Conservation (phyloP, 768 basidiomycete genomes). For the Neoboletus subvelutipes region DNA sequence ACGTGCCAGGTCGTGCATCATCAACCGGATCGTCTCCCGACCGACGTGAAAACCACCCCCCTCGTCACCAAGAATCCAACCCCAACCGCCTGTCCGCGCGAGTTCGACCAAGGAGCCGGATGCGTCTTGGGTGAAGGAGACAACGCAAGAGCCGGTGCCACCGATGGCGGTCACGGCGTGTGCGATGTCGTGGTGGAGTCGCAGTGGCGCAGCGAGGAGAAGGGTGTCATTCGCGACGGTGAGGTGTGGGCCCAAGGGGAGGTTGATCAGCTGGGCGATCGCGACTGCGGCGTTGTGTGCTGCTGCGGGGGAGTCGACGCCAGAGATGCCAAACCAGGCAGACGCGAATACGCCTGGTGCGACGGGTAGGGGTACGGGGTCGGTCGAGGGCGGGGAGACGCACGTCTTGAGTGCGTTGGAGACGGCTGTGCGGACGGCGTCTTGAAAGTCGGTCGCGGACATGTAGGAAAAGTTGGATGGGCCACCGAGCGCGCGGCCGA, state of each 20-base stretch:
- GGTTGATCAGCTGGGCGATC: slow-evolving; percentile 55
- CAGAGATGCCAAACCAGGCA: slow-evolving; percentile 84
- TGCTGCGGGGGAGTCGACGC: slow-evolving; percentile 72
- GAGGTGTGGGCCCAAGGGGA: slow-evolving; percentile 55
- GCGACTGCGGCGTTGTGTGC: slow-evolving; percentile 52
- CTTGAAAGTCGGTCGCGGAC: slow-evolving; percentile 56
- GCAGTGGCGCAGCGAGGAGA: slow-evolving; percentile 79
- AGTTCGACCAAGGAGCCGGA: slow-evolving; percentile 53
- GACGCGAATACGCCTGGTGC: slow-evolving; percentile 49
- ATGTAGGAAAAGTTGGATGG: slow-evolving; percentile 88
- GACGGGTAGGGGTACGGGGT: slow-evolving; percentile 40
- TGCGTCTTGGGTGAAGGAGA: slow-evolving; percentile 53
- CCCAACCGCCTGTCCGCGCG: slow-evolving; percentile 76
- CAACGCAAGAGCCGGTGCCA: slow-evolving; percentile 80
- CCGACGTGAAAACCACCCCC: slow-evolving; percentile 83
- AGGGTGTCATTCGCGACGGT: slow-evolving; percentile 79
- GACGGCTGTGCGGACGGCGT: slow-evolving; percentile 51
- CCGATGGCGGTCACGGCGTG: slow-evolving; percentile 72
- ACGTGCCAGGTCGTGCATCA: slow-evolving; percentile 56
- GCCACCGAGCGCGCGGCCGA: slow-evolving; percentile 68
- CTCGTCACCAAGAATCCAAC: slow-evolving; percentile 83
- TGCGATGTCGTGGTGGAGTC: slow-evolving; percentile 54
- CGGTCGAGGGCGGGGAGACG: slow-evolving; percentile 36
- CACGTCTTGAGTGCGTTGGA: slow-evolving; percentile 52
- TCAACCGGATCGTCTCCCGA: slow-evolving; percentile 67